Evolutionary conservation across 306 rosid species (phyloP).

Genomic region (Fagus sylvatica): DNA sequence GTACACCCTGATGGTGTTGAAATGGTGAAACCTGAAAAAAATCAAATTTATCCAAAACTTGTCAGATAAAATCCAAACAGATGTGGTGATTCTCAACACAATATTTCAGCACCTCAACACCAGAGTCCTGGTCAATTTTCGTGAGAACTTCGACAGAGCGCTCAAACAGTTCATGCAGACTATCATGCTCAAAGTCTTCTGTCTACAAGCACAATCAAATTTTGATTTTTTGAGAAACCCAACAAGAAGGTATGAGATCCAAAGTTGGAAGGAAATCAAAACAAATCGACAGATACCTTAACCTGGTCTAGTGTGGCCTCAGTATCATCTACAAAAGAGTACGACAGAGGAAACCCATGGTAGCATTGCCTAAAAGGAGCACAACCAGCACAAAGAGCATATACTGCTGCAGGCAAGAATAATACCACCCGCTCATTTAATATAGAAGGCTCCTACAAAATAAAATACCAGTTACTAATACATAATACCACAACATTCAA

Average conservation of each 20-base stretch:
- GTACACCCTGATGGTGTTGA: slow-evolving; percentile 41
- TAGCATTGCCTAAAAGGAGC: slow-evolving; percentile 51
- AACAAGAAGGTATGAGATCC: slow-evolving; percentile 12
- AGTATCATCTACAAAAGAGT: slow-evolving; percentile 38
- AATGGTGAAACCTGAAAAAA: slow-evolving; percentile 51
- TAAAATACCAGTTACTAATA: slow-evolving; percentile 5
- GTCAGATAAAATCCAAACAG: slow-evolving; percentile 15
- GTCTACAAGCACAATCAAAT: slow-evolving; percentile 48
- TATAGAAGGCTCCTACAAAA: slow-evolving; percentile 53
- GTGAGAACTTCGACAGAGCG: slow-evolving; percentile 76
- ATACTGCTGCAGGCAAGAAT: slow-evolving; percentile 73
- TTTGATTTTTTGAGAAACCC: slow-evolving; percentile 13
- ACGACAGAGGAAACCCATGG: slow-evolving; percentile 35
- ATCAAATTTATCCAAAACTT: slow-evolving; percentile 13
- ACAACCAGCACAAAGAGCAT: slow-evolving; percentile 79
- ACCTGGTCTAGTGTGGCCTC: slow-evolving; percentile 44
- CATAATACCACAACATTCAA: slow-evolving; percentile 1
- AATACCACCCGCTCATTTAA: slow-evolving; percentile 54
- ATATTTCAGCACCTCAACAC: slow-evolving; percentile 58
- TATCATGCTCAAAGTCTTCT: slow-evolving; percentile 52
- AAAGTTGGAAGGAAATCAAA: slow-evolving; percentile 13
- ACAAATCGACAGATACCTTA: slow-evolving; percentile 46
- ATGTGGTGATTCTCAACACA: slow-evolving; percentile 19
- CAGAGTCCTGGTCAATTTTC: slow-evolving; percentile 45
- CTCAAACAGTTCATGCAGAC: slow-evolving; percentile 58